A percentile compares a stretch with the other conserved stretches of the same genome.
These are phyloP conservation scores for Boletellus sp. DNA, from an alignment of 1,284 basidiomycete species.

Conservation along the genomic window DNA sequence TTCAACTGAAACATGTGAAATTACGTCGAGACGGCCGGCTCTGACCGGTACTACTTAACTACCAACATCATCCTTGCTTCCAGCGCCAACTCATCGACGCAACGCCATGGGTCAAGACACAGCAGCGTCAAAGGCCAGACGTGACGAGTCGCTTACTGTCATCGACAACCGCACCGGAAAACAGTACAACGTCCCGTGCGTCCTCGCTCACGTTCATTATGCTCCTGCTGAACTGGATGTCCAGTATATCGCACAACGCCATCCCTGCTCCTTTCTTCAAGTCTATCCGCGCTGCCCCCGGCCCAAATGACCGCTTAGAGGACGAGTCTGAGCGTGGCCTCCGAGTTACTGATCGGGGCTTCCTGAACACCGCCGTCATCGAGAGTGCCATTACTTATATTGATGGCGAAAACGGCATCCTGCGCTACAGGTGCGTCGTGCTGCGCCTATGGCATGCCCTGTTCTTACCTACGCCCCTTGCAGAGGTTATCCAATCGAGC, in stretches of 20 bases:
- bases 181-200: constrained; percentile 71
- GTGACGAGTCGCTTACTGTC: constrained; percentile 57
- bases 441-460: background rate
- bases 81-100: background rate
- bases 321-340: constrained; percentile 81
- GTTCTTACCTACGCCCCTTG: background rate
- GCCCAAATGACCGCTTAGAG: constrained; percentile 65
- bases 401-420: constrained; percentile 78
- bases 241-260: constrained; percentile 72
- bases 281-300: constrained; percentile 56
- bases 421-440: constrained; percentile 61
- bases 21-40: background rate
- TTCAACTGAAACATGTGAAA: constrained; percentile 16
- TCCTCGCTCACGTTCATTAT: constrained; percentile 5
- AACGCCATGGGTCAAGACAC: constrained; percentile 27
- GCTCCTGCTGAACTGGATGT: background rate
- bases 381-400: constrained; percentile 82
- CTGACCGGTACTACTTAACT: constrained; percentile 9
- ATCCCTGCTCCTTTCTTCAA: constrained; percentile 82
- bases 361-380: constrained; percentile 84
- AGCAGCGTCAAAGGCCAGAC: constrained; percentile 14
- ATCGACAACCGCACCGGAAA: constrained; percentile 83
- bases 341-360: constrained; percentile 75
- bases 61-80: background rate
- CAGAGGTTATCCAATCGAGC: constrained; percentile 91